These are phyloP conservation scores for Penicillium sp. DNA, from an alignment of 2,329 filamentous ascomycete species.

Conservation along the genomic window DNA sequence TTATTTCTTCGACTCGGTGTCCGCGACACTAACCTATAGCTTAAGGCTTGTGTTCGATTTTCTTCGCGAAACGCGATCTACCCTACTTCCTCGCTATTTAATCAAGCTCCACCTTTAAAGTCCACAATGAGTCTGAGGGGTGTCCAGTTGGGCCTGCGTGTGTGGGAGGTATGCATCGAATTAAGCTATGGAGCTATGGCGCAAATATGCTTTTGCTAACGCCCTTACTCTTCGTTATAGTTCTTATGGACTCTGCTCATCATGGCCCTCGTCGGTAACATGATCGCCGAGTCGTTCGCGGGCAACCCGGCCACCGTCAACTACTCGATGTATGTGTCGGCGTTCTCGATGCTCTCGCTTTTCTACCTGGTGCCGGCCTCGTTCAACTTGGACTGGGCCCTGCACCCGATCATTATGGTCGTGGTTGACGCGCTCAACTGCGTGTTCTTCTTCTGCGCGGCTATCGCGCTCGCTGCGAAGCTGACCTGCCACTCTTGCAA, in stretches of 20 bases:
- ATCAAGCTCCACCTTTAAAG: slow-evolving; percentile 11
- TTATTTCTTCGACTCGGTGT: neutral
- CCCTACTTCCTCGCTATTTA: neutral
- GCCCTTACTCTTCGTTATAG: slow-evolving; percentile 42
- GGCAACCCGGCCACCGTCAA: slow-evolving; percentile 65
- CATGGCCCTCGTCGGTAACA: slow-evolving; percentile 67
- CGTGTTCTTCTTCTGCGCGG: slow-evolving; percentile 56
- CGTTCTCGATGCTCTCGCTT: slow-evolving; percentile 56
- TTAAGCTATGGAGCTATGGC: neutral
- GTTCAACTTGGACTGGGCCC: slow-evolving; percentile 47
- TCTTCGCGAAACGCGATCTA: slow-evolving; percentile 8
- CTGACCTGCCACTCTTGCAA: slow-evolving; percentile 53
- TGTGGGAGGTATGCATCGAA: slow-evolving; percentile 40
- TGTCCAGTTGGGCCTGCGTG: slow-evolving; percentile 41
- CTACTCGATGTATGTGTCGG: slow-evolving; percentile 57
- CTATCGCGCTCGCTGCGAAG: slow-evolving; percentile 56
- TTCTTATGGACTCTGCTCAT: slow-evolving; percentile 66
- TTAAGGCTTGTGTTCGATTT: neutral
- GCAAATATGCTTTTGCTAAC: slow-evolving; percentile 14
- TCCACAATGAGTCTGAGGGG: slow-evolving; percentile 36
- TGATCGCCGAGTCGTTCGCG: slow-evolving; percentile 59
- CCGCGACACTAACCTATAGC: neutral
- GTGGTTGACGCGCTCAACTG: slow-evolving; percentile 55
- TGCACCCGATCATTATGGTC: slow-evolving; percentile 53
- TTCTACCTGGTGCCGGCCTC: slow-evolving; percentile 56